Evolutionary conservation across 2,329 filamentous ascomycete species (phyloP).

Genomic region (Ophiostoma ips): DNA sequence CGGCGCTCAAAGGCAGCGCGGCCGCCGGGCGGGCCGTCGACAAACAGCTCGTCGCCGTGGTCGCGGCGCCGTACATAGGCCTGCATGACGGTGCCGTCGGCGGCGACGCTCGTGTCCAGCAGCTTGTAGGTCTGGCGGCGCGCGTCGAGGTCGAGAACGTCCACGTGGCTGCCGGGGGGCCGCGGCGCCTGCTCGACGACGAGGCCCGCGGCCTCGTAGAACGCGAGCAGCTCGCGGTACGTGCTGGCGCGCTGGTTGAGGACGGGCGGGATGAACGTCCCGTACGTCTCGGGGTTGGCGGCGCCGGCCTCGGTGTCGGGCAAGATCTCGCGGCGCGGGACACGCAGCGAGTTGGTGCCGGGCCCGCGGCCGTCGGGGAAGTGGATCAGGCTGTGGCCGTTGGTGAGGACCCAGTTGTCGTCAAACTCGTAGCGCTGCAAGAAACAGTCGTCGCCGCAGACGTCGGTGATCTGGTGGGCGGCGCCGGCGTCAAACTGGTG

Average conservation of each 20-base stretch:
- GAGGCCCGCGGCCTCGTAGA: slow-evolving; percentile 19
- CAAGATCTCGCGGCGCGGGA: background rate
- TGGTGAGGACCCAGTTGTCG: slow-evolving; percentile 34
- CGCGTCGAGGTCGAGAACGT: slow-evolving; percentile 19
- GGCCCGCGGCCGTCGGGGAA: slow-evolving; percentile 18
- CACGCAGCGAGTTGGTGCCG: background rate
- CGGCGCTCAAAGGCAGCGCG: background rate
- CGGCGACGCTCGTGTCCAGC: slow-evolving; percentile 24
- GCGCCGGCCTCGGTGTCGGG: background rate
- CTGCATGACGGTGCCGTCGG: slow-evolving; percentile 30
- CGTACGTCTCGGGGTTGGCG: background rate
- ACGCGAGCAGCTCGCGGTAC: slow-evolving; percentile 5
- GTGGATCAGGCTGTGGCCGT: slow-evolving; percentile 28
- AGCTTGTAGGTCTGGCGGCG: slow-evolving; percentile 27
- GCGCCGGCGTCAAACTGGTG: slow-evolving; percentile 27
- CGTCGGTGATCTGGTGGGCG: slow-evolving; percentile 27
- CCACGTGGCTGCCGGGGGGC: slow-evolving; percentile 13
- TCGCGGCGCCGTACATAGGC: slow-evolving; percentile 27
- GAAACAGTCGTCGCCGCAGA: slow-evolving; percentile 32
- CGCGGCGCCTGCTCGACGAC: slow-evolving; percentile 19
- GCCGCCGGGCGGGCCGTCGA: background rate
- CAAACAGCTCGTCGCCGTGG: background rate
- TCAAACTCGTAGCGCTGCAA: slow-evolving; percentile 32
- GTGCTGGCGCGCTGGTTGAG: background rate
- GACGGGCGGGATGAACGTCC: background rate